Conservation (phyloP, 164 flowering plant genomes). For the Malania oleifera region DNA sequence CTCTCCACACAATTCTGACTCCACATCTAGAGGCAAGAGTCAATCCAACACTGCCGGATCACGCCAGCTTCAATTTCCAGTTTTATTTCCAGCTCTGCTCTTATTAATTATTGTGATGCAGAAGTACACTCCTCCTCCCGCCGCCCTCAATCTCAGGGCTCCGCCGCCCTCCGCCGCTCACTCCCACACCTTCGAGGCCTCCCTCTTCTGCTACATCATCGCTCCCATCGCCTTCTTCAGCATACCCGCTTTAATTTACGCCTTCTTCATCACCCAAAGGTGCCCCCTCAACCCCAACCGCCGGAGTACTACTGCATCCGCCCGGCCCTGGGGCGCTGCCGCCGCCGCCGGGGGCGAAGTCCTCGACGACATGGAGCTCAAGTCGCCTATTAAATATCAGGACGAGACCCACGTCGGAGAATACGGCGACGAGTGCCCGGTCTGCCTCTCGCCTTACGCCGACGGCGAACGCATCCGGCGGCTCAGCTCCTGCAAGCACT, state of each 20-base stretch:
- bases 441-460: slow-evolving; percentile 37
- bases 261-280: slow-evolving; percentile 29
- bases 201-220: slow-evolving; percentile 30
- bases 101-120: too few species aligned
- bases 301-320: too few species aligned
- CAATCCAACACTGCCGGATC: too few species aligned
- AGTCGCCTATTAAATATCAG: slow-evolving; percentile 13
- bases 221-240: slow-evolving; percentile 30
- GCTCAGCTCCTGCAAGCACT: slow-evolving; percentile 35
- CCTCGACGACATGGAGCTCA: neutral
- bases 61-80: too few species aligned
- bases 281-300: slow-evolving; percentile 24
- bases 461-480: slow-evolving; percentile 38
- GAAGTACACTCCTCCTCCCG: too few species aligned
- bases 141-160: slow-evolving; percentile 4
- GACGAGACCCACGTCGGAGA: slow-evolving; percentile 22
- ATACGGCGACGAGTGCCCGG: slow-evolving; percentile 37
- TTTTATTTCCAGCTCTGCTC: too few species aligned
- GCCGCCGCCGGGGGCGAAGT: slow-evolving; percentile 4
- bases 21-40: too few species aligned
- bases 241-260: slow-evolving; percentile 32
- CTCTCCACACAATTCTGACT: too few species aligned
- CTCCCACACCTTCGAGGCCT: slow-evolving; percentile 16
- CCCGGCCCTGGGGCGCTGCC: too few species aligned
- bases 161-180: slow-evolving; percentile 23